Evolutionary conservation across 2,329 filamentous ascomycete species (phyloP).

Genomic region (Phyllosticta ampelicida): DNA sequence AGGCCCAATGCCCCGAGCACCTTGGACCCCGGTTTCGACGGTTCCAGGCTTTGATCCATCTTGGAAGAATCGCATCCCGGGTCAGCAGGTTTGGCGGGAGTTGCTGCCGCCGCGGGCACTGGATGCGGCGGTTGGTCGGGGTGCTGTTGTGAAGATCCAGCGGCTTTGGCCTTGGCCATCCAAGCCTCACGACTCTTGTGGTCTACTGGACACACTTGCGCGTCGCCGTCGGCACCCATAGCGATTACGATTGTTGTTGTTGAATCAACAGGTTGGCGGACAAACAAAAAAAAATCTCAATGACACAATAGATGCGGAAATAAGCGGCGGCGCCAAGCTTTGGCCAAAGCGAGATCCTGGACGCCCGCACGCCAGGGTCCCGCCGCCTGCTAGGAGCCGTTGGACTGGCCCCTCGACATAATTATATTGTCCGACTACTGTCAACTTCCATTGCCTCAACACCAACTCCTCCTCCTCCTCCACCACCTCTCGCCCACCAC

Average conservation of each 20-base stretch:
- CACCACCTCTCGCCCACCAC: background rate
- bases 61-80: constrained; percentile 29
- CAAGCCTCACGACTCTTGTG: constrained; percentile 80
- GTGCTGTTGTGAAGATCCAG: constrained; percentile 21
- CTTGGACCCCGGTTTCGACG: constrained; percentile 12
- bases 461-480: background rate
- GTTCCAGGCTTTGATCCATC: constrained; percentile 12
- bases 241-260: background rate
- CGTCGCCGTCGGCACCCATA: constrained; percentile 3
- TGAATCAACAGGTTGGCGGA: background rate
- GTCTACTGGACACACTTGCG: constrained; percentile 67
- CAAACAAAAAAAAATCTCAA: background rate
- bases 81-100: constrained; percentile 11
- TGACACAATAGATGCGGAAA: background rate
- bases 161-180: constrained; percentile 56
- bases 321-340: background rate
- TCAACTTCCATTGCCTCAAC: background rate
- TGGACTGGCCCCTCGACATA: background rate
- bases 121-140: constrained; percentile 22
- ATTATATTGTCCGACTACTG: background rate
- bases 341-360: background rate
- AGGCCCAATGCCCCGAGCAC: constrained; percentile 13
- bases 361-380: background rate
- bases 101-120: constrained; percentile 7
- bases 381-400: background rate